Base-by-base conservation (phyloP, 179 eudicot genomes). In the Camellia oleifera region DNA sequence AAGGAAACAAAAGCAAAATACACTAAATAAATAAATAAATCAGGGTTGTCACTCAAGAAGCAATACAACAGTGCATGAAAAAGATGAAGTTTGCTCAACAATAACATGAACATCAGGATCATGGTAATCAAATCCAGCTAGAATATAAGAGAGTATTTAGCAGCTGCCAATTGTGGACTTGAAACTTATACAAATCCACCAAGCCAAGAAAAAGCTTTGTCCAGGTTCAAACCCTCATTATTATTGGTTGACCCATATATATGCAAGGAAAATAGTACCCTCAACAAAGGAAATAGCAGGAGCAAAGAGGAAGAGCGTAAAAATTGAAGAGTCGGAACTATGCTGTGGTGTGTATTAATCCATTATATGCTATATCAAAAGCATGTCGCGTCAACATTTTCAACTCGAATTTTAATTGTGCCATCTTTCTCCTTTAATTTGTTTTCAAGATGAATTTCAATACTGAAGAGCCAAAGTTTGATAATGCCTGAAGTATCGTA, bases 1-100 rank as follows among this genome's bases (percentile, higher is more conserved):
- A 72, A 71, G 74, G 74, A 72, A 72, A 52, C 66, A 62, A 62
- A 62, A 62, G 23, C n/a, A 45, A 67, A 45, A 6, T 17, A 32
- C 40, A 32, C 40, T 62, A 68, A 48, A 4, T 63, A 61, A 40
- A 32, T 1, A 76, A 57, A 57, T 4, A 71, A 50, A 15, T 12
- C 5, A 18, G 67, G 26, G 42, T 62, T 60, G 40, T 61, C 32
- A 71, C 58, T 50, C 75, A 48, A 48, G 40, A 17, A 75, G 40
- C 67, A 60, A 58, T 26, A 62, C 15, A 46, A 3, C 1, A 44
- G 20, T n/a, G 20, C 17, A 42, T 58, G 77, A 32, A 75, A 45
- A 53, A 60, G 40, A 40, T 15, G 74, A 2, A 14, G 52, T 4
- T 48, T 48, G 32, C 7, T n/a, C 26, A 44, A 69, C 53, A 14